Percentiles rank a stretch among this genome's conserved stretches.
Evolutionary conservation across 2,329 filamentous ascomycete genomes (phyloP).

Genomic region (Cryoendolithus antarcticus): DNA sequence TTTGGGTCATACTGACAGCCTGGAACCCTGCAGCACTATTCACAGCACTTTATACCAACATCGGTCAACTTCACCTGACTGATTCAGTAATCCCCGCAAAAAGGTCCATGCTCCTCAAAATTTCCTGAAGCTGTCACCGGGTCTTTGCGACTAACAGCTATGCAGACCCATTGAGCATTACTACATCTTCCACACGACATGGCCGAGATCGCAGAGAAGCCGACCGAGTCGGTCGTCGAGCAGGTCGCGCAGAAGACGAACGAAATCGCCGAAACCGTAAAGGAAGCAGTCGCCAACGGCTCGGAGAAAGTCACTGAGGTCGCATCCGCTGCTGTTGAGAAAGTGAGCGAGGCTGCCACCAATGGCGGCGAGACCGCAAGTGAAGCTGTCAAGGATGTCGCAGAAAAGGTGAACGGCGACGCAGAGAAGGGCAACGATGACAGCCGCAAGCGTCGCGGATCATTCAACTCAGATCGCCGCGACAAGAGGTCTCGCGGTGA

Average conservation of each 20-base stretch:
- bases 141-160: no score
- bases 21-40: no score
- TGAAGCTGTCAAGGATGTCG: conserved; percentile 7
- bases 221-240: conserved; percentile 6
- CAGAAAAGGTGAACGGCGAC: conserved; percentile 5
- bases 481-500: conserved; percentile 5
- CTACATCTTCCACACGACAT: background rate
- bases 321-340: conserved; percentile 7
- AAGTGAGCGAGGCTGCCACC: conserved; percentile 9
- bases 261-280: conserved; percentile 8
- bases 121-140: no score
- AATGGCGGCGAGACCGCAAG: background rate
- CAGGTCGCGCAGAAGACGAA: conserved; percentile 9
- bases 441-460: conserved; percentile 7
- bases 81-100: no score
- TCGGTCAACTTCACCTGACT: no score
- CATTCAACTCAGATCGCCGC: conserved; percentile 7
- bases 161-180: no score
- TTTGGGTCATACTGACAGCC: no score
- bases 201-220: conserved; percentile 8
- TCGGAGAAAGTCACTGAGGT: conserved; percentile 7
- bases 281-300: background rate
- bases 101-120: no score
- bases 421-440: conserved; percentile 8
- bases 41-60: no score